These are phyloP conservation scores for Pythium folliculosum DNA, from an alignment of 352 stramenopile genomes.

Conservation along the genomic window DNA sequence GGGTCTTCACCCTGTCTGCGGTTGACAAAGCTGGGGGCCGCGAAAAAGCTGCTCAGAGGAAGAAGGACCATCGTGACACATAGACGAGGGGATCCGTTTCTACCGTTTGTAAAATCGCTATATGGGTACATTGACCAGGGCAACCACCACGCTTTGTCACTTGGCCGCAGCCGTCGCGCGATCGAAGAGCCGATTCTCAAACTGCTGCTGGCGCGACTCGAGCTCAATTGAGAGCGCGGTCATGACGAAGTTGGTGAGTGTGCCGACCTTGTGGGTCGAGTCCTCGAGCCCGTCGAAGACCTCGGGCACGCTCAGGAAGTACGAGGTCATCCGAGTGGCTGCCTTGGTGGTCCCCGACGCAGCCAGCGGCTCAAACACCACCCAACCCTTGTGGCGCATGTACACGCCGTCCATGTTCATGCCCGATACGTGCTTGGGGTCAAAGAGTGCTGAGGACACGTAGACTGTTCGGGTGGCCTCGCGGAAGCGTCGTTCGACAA, in stretches of 20 bases:
- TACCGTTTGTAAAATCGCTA: not conserved
- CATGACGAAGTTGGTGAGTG: conserved; percentile 23
- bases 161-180: too few species aligned
- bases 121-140: not conserved
- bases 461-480: conserved; percentile 4
- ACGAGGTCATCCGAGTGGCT: conserved; percentile 7
- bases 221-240: conserved; percentile 6
- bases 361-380: conserved; percentile 5
- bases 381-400: conserved; percentile 16
- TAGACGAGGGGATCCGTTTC: not conserved
- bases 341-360: not conserved
- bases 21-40: too few species aligned
- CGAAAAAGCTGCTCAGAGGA: too few species aligned
- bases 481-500: conserved; percentile 5
- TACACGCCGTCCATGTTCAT: conserved; percentile 18
- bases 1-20: too few species aligned
- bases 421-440: not conserved
- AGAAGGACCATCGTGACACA: not conserved
- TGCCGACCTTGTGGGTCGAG: conserved; percentile 11
- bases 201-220: conserved; percentile 1
- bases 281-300: not conserved
- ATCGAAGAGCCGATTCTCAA: conserved; percentile 25
- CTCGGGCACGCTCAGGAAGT: not conserved
- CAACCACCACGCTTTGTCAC: too few species aligned
- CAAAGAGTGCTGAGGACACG: not conserved